These are phyloP conservation scores for Aspergillus wentii DNA, from an alignment of 495 filamentous ascomycete species.

Conservation along the genomic window DNA sequence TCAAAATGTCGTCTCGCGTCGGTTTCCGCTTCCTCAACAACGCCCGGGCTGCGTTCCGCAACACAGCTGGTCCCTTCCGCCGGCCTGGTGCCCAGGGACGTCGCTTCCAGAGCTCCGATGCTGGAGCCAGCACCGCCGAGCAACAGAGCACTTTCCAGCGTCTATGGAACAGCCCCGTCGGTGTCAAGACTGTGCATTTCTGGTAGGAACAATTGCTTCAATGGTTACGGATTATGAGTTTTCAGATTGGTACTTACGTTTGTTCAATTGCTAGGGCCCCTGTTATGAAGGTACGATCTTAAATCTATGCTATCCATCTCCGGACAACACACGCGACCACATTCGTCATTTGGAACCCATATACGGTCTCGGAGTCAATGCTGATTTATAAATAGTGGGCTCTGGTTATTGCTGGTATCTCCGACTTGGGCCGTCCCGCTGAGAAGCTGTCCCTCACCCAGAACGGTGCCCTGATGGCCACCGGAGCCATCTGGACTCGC, in stretches of 20 bases:
- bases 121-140: constrained; percentile 39
- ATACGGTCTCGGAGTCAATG: constrained; percentile 1
- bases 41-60: constrained; percentile 49
- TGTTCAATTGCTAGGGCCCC: constrained; percentile 64
- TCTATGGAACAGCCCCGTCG: constrained; percentile 82
- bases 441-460: constrained; percentile 88
- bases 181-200: constrained; percentile 96
- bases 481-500: constrained; percentile 95
- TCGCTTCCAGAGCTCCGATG: constrained; percentile 63
- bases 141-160: constrained; percentile 60
- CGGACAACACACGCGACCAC: constrained; percentile 4
- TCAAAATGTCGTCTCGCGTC: constrained; percentile 40
- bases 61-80: constrained; percentile 46
- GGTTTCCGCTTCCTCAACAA: constrained; percentile 47
- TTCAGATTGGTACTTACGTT: constrained; percentile 13
- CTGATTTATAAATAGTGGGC: constrained; percentile 58
- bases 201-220: too few species aligned
- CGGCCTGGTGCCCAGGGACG: constrained; percentile 47
- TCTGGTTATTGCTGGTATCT: constrained; percentile 84
- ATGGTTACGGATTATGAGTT: too few species aligned
- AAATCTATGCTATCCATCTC: constrained; percentile 6
- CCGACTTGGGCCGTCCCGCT: constrained; percentile 88
- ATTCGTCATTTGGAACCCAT: too few species aligned
- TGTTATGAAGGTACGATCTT: constrained; percentile 78
- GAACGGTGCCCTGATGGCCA: constrained; percentile 80